Conservation (phyloP, 768 basidiomycete genomes). For the Trametes cinnabarina region DNA sequence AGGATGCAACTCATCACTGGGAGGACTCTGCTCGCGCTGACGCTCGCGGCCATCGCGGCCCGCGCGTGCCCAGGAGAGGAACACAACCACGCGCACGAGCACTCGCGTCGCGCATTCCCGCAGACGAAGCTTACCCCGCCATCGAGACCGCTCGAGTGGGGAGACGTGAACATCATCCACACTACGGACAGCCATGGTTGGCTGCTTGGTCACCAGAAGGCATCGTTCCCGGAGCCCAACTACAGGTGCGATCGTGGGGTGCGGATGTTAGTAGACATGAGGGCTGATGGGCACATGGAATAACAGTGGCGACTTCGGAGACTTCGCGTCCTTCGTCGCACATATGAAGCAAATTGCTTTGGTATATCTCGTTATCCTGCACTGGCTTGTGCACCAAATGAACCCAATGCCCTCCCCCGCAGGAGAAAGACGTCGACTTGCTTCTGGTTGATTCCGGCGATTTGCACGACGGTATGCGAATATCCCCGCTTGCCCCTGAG, state of each 20-base stretch:
- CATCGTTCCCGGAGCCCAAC: slow-evolving; percentile 70
- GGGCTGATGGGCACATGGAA: neutral
- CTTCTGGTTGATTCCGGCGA: slow-evolving; percentile 83
- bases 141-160: slow-evolving; percentile 71
- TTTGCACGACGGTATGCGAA: slow-evolving; percentile 60
- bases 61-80: slow-evolving; percentile 27
- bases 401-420: neutral
- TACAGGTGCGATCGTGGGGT: slow-evolving; percentile 46
- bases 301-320: slow-evolving; percentile 65
- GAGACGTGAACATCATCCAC: slow-evolving; percentile 84
- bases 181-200: slow-evolving; percentile 85
- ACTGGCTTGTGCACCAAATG: neutral
- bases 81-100: slow-evolving; percentile 33
- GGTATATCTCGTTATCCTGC: slow-evolving; percentile 31
- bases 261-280: neutral
- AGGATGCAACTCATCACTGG: slow-evolving; percentile 9
- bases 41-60: slow-evolving; percentile 18
- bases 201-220: slow-evolving; percentile 82
- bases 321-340: slow-evolving; percentile 80
- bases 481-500: no score
- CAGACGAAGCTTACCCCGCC: slow-evolving; percentile 51
- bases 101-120: slow-evolving; percentile 36
- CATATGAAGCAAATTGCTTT: slow-evolving; percentile 78
- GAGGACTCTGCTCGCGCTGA: slow-evolving; percentile 10
- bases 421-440: slow-evolving; percentile 76